Conservation (phyloP, 495 filamentous ascomycete species). For the Penicillium goetzii region DNA sequence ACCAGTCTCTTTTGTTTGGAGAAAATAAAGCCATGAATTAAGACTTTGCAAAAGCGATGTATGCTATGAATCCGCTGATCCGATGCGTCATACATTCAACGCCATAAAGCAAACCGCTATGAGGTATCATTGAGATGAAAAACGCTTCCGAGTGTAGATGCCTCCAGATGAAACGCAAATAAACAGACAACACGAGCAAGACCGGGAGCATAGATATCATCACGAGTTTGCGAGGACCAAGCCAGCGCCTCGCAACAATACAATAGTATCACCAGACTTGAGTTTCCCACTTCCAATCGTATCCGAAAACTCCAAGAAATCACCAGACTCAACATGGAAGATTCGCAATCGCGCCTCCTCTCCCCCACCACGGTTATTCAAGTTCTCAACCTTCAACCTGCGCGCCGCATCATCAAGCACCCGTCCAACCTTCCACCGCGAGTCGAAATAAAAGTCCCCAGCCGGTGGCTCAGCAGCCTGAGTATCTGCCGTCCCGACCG, state of each 20-base stretch:
- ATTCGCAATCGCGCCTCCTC: conserved; percentile 81
- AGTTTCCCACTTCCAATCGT: conserved; percentile 67
- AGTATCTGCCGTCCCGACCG: conserved; percentile 75
- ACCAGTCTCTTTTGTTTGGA: conserved; percentile 18
- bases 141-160: conserved; percentile 14
- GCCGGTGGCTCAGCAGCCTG: conserved; percentile 76
- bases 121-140: conserved; percentile 10
- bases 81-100: not conserved
- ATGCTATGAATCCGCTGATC: not conserved
- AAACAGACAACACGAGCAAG: conserved; percentile 4
- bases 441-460: conserved; percentile 81
- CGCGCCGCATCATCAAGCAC: conserved; percentile 87
- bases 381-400: conserved; percentile 78
- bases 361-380: conserved; percentile 80
- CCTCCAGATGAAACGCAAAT: conserved; percentile 14
- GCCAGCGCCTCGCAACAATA: conserved; percentile 83
- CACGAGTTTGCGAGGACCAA: conserved; percentile 51
- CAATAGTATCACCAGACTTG: conserved; percentile 82
- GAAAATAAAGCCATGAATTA: conserved; percentile 5
- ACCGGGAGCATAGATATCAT: conserved; percentile 13
- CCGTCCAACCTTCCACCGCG: conserved; percentile 85
- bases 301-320: conserved; percentile 84
- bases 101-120: not conserved
- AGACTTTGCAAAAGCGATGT: not conserved
- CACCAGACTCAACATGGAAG: conserved; percentile 89